Base-by-base conservation (phyloP, 2,329 filamentous ascomycete species). In the Trichoderma semiorbis region DNA sequence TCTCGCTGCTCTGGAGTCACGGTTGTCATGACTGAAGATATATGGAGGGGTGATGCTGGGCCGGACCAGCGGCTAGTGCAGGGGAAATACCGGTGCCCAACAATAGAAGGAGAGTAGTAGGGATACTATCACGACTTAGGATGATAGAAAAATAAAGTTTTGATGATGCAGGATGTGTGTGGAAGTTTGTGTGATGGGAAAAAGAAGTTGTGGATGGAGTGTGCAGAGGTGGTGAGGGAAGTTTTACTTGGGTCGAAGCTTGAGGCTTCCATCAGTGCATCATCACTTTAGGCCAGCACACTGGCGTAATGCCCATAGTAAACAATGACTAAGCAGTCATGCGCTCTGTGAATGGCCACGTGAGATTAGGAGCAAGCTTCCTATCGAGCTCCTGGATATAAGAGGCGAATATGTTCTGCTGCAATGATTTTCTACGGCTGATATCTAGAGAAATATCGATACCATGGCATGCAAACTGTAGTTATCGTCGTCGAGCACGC, bases 1-100 rank as follows among this genome's bases (percentile, higher is more conserved):
- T 97, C 94, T 74, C 91, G 89, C 81, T 92, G 86, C 81, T 92
- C 90, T 7, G 83, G 77, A 12, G 84, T 79, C 30, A 77, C 68
- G 32, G 76, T 73, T 30, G 83, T 76, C 83, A 85, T 85, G 73
- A 28, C 26, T 61, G 39, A 1, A 24, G 67, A 53, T 53, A 39
- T 50, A 28, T 34, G 24, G 55, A 53, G 53, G 26, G 12, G 66
- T 68, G 43, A 18, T 43, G 39, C 65, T 69, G 55, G 36, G 67
- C 60, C 18, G 60, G 32, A 60, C 58, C 43, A 58, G 58, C 26
- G 47, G 58, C 43, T 32, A 28, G 43, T 24, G 39, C 28, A 30
- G 60, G 66, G n/a, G n/a, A 63, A 57, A 57, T 47, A 26, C 32
- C 26, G 67, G 53, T 26, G 55, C 26, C 61, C 8, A 55, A 67